These are phyloP conservation scores for Scutellaria minor DNA, from an alignment of 257 asterid genomes.

Conservation along the genomic window DNA sequence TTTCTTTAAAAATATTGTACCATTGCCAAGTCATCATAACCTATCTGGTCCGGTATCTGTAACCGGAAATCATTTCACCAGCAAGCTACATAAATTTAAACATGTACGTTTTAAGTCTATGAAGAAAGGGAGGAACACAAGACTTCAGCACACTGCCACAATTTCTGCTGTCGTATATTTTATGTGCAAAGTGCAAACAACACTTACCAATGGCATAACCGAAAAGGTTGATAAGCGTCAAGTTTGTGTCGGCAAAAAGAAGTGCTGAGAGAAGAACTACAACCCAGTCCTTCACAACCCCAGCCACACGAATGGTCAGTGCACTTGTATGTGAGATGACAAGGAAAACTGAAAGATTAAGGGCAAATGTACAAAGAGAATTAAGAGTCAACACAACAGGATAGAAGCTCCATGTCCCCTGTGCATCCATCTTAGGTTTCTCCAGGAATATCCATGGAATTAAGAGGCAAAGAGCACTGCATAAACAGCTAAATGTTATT, in stretches of 20 bases:
- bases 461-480: constrained; percentile 95
- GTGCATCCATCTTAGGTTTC: constrained; percentile 87
- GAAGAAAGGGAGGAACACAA: too few relatives aligned
- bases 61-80: constrained; percentile 35
- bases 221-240: constrained; percentile 81
- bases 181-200: not conserved
- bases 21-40: constrained; percentile 52
- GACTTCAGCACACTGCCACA: not conserved
- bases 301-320: constrained; percentile 98
- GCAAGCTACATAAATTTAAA: too few relatives aligned
- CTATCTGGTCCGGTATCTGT: too few relatives aligned
- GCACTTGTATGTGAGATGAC: constrained; percentile 97
- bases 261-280: constrained; percentile 94
- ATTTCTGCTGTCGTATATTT: not conserved
- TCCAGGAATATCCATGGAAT: constrained; percentile 95
- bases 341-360: constrained; percentile 95
- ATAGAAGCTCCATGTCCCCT: constrained; percentile 75
- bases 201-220: constrained; percentile 93
- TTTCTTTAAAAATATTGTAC: constrained; percentile 42
- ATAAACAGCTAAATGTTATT: constrained; percentile 29
- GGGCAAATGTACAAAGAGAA: constrained; percentile 93
- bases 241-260: constrained; percentile 87
- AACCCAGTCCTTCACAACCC: constrained; percentile 99
- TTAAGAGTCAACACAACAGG: constrained; percentile 72
- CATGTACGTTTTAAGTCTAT: too few relatives aligned